Evolutionary conservation across 2,329 filamentous ascomycete species (phyloP).

Genomic region (Paecilomyces variotii): DNA sequence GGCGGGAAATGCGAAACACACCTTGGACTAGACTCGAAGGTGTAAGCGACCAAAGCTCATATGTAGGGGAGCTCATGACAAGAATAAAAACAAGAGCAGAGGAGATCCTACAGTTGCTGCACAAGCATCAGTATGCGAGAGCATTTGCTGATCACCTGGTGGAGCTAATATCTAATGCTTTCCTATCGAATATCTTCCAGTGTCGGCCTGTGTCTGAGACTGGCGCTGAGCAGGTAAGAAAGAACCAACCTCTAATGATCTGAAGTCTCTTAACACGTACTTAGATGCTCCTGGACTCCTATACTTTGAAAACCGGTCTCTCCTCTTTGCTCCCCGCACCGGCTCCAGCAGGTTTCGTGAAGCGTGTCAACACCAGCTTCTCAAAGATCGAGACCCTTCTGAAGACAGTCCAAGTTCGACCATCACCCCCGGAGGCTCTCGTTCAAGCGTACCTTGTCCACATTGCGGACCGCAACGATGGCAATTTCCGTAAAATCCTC

Average conservation of each 20-base stretch:
- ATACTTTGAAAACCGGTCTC: slow-evolving; percentile 49
- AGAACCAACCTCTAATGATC: not conserved
- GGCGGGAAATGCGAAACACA: slow-evolving; percentile 95
- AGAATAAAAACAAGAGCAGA: slow-evolving; percentile 63
- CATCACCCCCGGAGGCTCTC: slow-evolving; percentile 82
- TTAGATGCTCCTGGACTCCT: slow-evolving; percentile 92
- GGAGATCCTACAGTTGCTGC: slow-evolving; percentile 68
- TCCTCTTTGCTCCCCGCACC: slow-evolving; percentile 49
- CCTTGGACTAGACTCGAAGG: slow-evolving; percentile 91
- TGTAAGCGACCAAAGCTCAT: slow-evolving; percentile 88
- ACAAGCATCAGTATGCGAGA: slow-evolving; percentile 87
- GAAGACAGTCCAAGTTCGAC: slow-evolving; percentile 91
- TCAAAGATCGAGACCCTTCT: slow-evolving; percentile 83
- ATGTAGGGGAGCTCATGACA: slow-evolving; percentile 72
- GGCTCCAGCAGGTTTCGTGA: slow-evolving; percentile 61
- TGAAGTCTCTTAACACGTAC: slow-evolving; percentile 1
- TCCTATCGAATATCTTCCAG: slow-evolving; percentile 75
- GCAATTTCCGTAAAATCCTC: slow-evolving; percentile 92
- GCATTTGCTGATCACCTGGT: slow-evolving; percentile 96
- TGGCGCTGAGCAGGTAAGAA: slow-evolving; percentile 74
- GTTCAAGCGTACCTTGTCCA: slow-evolving; percentile 98
- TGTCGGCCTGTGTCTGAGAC: slow-evolving; percentile 88
- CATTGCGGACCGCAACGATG: slow-evolving; percentile 85
- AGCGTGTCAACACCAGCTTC: slow-evolving; percentile 78
- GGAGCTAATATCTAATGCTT: slow-evolving; percentile 71